Percentiles rank a stretch among this genome's conserved stretches.
These are phyloP conservation scores for Acorus calamus DNA, from an alignment of 106 monocot genomes.

Conservation along the genomic window DNA sequence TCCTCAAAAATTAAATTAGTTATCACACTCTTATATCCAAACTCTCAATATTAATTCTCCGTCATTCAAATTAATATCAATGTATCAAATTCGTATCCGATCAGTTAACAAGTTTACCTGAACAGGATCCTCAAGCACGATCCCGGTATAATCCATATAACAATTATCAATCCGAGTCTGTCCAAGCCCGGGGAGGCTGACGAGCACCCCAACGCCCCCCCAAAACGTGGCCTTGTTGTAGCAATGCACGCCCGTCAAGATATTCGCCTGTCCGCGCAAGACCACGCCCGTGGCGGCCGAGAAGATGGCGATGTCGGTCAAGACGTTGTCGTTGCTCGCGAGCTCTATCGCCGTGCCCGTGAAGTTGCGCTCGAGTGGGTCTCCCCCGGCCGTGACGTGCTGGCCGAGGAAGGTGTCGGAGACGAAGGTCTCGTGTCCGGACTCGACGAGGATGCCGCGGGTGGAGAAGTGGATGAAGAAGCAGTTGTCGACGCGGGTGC, in stretches of 20 bases:
- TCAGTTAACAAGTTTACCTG: too few relatives aligned
- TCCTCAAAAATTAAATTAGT: too few relatives aligned
- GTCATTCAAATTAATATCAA: too few relatives aligned
- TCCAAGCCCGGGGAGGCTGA: constrained; percentile 6
- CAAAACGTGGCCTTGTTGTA: constrained; percentile 14
- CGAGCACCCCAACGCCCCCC: constrained; percentile 11
- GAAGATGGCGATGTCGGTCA: constrained; percentile 22
- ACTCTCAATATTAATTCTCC: too few relatives aligned
- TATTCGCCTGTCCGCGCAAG: constrained; percentile 9
- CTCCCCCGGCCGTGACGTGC: constrained; percentile 15
- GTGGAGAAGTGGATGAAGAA: constrained; percentile 15
- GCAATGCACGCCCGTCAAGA: constrained; percentile 11
- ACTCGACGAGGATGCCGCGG: constrained; percentile 2
- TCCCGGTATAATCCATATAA: constrained; percentile 18
- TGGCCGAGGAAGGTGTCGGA: constrained; percentile 16
- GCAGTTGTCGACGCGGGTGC: constrained; percentile 22
- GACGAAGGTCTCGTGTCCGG: constrained; percentile 18
- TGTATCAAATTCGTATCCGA: too few relatives aligned
- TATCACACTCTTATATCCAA: too few relatives aligned
- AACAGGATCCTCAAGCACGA: constrained; percentile 13
- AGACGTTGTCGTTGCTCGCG: constrained; percentile 13
- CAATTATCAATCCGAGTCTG: constrained; percentile 14
- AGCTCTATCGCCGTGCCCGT: constrained; percentile 11
- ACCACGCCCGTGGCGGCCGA: constrained; percentile 10
- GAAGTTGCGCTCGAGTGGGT: constrained; percentile 10